phyloP scores from a whole-genome alignment of 176 grass and related monocot species.

The Leersia perrieri region DNA sequence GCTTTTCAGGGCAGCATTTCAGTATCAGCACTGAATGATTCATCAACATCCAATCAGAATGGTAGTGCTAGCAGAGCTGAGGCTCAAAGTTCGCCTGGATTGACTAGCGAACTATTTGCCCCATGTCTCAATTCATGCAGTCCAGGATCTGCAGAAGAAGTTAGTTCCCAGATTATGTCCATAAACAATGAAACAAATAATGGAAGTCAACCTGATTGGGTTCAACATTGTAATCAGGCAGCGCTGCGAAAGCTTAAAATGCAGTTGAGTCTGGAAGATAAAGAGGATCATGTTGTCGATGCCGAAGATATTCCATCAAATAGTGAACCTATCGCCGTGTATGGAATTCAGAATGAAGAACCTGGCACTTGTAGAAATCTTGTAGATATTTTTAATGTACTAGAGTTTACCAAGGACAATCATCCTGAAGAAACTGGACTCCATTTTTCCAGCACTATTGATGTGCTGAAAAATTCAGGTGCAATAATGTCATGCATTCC shows the following conservation, averaged over 20 bases:
- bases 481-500: constrained; percentile 4
- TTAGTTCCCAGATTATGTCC: constrained; percentile 54
- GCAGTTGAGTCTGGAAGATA: constrained; percentile 55
- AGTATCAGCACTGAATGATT: constrained; percentile 30
- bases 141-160: constrained; percentile 68
- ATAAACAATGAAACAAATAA: constrained; percentile 29
- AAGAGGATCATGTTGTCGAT: constrained; percentile 19
- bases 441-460: constrained; percentile 35
- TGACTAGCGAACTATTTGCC: constrained; percentile 43
- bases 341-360: constrained; percentile 37
- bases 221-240: constrained; percentile 41
- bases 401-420: constrained; percentile 29
- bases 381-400: constrained; percentile 34
- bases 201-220: constrained; percentile 38
- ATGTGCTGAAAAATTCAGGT: constrained; percentile 73
- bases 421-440: constrained; percentile 32
- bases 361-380: constrained; percentile 17
- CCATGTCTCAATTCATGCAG: constrained; percentile 45
- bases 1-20: constrained; percentile 55
- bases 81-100: constrained; percentile 42
- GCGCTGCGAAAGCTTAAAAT: constrained; percentile 41
- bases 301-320: constrained; percentile 10
- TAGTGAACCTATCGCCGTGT: constrained; percentile 7
- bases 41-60: constrained; percentile 43
- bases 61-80: constrained; percentile 38